A percentile compares a stretch with the other conserved stretches of the same genome.
phyloP scores from a whole-genome alignment of 768 basidiomycete genomes.

The Rhodotorula paludigena region DNA sequence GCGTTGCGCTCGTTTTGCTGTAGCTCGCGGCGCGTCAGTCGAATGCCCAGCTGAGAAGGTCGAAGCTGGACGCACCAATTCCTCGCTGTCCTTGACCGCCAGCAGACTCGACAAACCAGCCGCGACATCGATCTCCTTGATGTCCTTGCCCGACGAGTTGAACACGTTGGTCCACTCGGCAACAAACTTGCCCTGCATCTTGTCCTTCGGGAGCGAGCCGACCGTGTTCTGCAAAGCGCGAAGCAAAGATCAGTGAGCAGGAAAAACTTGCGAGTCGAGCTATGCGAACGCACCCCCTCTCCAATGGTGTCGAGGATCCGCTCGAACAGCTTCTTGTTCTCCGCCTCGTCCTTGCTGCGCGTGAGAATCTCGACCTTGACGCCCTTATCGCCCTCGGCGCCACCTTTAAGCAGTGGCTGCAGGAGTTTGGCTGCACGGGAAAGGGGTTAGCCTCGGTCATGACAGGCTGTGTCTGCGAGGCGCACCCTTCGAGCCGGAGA shows the following conservation, averaged over 20 bases:
- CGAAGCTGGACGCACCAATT: slow-evolving; percentile 57
- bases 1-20: slow-evolving; percentile 76
- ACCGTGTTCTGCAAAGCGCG: slow-evolving; percentile 54
- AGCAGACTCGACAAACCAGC: slow-evolving; percentile 70
- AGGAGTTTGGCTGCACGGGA: slow-evolving; percentile 34
- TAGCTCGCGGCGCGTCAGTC: background rate
- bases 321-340: slow-evolving; percentile 41
- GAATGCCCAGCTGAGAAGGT: background rate
- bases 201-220: slow-evolving; percentile 75
- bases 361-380: slow-evolving; percentile 68
- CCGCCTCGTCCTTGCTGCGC: slow-evolving; percentile 46
- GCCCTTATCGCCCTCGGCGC: background rate
- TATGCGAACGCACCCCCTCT: slow-evolving; percentile 14
- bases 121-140: slow-evolving; percentile 74
- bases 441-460: background rate
- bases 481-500: slow-evolving; percentile 56
- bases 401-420: slow-evolving; percentile 22
- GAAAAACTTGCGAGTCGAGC: background rate
- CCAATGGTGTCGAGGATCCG: slow-evolving; percentile 34
- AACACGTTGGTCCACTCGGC: slow-evolving; percentile 65
- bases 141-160: slow-evolving; percentile 46
- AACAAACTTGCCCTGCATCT: slow-evolving; percentile 75
- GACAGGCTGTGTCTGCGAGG: background rate
- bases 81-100: slow-evolving; percentile 85
- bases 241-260: background rate